These are phyloP conservation scores for Hymenoscyphus scutula DNA, from an alignment of 2,329 filamentous ascomycete species.

Conservation along the genomic window DNA sequence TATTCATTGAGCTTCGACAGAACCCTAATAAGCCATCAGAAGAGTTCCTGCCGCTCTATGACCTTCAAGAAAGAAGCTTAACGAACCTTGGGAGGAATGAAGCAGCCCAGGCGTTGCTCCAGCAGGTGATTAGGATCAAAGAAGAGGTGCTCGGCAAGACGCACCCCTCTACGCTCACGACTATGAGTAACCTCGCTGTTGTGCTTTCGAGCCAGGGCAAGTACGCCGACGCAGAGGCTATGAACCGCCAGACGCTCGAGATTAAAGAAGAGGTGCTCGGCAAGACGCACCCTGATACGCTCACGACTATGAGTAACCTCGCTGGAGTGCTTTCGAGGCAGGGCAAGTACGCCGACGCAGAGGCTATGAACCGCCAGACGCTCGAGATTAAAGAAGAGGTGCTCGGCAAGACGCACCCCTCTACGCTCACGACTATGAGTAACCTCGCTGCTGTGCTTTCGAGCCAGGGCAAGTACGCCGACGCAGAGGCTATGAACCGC, in stretches of 20 bases:
- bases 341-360: slow-evolving; percentile 9
- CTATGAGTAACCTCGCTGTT: slow-evolving; percentile 1
- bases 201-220: slow-evolving; percentile 2
- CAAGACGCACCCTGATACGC: slow-evolving; percentile 17
- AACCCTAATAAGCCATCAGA: no score
- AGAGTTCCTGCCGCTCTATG: no score
- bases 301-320: slow-evolving; percentile 9
- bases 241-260: slow-evolving; percentile 15
- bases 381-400: slow-evolving; percentile 16
- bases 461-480: slow-evolving; percentile 9
- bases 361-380: slow-evolving; percentile 14
- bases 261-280: slow-evolving; percentile 20
- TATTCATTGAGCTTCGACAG: no score
- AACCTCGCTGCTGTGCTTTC: background rate
- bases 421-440: slow-evolving; percentile 13
- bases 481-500: slow-evolving; percentile 10
- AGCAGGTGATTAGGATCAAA: slow-evolving; percentile 11
- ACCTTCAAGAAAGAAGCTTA: no score
- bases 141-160: no score
- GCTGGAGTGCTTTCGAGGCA: background rate
- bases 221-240: slow-evolving; percentile 5
- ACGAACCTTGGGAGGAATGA: slow-evolving; percentile 6
- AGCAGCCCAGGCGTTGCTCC: slow-evolving; percentile 15
- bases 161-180: slow-evolving; percentile 4
- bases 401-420: slow-evolving; percentile 18